phyloP scores from a whole-genome alignment of 441 rosid genomes.

The Rhodomyrtus psidioides region DNA sequence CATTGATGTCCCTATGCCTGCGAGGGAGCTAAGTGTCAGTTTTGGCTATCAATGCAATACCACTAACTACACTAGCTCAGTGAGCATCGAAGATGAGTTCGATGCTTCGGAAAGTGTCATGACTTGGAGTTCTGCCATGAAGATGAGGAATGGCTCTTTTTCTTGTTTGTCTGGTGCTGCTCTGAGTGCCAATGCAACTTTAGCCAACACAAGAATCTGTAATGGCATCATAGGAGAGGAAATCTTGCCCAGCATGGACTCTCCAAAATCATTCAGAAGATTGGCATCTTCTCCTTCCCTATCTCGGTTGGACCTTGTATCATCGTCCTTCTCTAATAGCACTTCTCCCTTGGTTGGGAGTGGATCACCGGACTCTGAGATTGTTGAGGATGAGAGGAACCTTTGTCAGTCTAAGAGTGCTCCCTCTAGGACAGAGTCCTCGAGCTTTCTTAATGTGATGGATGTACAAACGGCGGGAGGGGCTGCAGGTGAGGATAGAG shows the following conservation, averaged over 20 bases:
- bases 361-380: not conserved
- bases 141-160: slow-evolving; percentile 7
- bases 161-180: slow-evolving; percentile 15
- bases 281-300: slow-evolving; percentile 11
- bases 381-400: not conserved
- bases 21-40: slow-evolving; percentile 5
- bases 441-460: slow-evolving; percentile 6
- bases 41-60: slow-evolving; percentile 8
- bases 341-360: not conserved
- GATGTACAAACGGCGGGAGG: slow-evolving; percentile 11
- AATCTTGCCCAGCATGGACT: slow-evolving; percentile 11
- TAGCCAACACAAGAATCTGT: slow-evolving; percentile 14
- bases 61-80: not conserved
- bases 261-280: slow-evolving; percentile 12
- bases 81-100: not conserved
- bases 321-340: not conserved
- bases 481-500: slow-evolving; percentile 18
- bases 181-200: slow-evolving; percentile 11
- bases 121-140: slow-evolving; percentile 1
- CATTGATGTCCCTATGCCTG: not conserved
- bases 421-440: slow-evolving; percentile 2
- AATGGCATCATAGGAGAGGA: slow-evolving; percentile 12
- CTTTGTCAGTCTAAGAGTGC: not conserved
- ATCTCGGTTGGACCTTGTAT: slow-evolving; percentile 3
- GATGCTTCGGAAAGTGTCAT: not conserved